Percentiles rank a stretch among this genome's conserved stretches.
Conservation (phyloP, 306 rosid species). For the Ormosia semicastrata region DNA sequence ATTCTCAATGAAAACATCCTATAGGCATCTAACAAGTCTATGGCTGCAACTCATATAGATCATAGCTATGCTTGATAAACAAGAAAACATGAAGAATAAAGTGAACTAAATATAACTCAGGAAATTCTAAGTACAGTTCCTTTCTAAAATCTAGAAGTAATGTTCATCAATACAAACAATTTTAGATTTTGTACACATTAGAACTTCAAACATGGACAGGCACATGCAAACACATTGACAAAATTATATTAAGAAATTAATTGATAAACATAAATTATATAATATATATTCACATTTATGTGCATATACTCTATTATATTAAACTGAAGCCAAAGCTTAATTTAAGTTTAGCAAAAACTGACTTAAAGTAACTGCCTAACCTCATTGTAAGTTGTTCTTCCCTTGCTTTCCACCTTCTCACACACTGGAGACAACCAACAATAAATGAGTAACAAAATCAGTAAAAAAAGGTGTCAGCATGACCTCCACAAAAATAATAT, state of each 20-base stretch:
- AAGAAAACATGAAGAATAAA: neutral
- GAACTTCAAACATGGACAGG: neutral
- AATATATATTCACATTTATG: neutral
- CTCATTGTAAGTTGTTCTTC: conserved; percentile 96
- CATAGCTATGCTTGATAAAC: neutral
- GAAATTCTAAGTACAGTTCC: neutral
- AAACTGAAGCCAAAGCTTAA: neutral
- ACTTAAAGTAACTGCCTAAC: conserved; percentile 45
- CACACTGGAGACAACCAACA: conserved; percentile 62
- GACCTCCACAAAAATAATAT: neutral
- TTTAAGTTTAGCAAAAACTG: neutral
- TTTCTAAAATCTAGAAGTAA: neutral
- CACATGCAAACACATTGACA: neutral
- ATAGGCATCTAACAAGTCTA: conserved; percentile 7
- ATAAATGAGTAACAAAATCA: conserved; percentile 28
- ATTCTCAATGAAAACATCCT: neutral
- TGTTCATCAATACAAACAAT: neutral
- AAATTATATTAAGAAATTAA: neutral
- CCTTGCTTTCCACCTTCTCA: conserved; percentile 99
- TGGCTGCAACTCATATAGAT: neutral
- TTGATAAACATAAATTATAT: neutral
- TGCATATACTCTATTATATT: neutral
- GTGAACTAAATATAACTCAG: neutral
- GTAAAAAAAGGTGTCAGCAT: neutral
- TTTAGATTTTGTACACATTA: neutral